Evolutionary conservation across 2,329 filamentous ascomycete species (phyloP).

Genomic region (Parasarocladium wereldwijsianum): DNA sequence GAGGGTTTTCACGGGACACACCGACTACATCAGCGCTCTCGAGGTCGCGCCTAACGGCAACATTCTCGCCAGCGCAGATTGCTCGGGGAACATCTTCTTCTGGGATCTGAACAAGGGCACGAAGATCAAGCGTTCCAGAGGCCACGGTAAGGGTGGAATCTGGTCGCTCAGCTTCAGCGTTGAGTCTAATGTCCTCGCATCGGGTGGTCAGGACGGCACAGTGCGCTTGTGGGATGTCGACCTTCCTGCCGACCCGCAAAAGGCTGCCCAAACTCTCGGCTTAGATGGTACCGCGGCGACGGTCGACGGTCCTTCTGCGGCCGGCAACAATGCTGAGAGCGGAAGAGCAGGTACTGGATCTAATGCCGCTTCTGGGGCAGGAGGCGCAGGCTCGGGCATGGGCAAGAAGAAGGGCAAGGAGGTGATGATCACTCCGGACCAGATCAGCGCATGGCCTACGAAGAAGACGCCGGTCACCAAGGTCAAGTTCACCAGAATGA

Average conservation of each 20-base stretch:
- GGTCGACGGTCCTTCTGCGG: constrained; percentile 23
- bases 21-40: constrained; percentile 70
- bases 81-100: constrained; percentile 76
- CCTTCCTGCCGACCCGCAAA: constrained; percentile 50
- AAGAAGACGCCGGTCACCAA: constrained; percentile 94
- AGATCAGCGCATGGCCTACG: constrained; percentile 87
- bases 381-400: constrained; percentile 10
- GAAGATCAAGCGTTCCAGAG: constrained; percentile 81
- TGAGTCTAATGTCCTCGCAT: constrained; percentile 80
- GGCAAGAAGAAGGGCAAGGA: constrained; percentile 76
- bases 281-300: constrained; percentile 26
- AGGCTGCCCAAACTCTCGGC: constrained; percentile 32
- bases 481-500: constrained; percentile 90
- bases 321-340: constrained; percentile 13
- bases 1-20: constrained; percentile 83
- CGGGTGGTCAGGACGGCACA: constrained; percentile 80
- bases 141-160: constrained; percentile 85
- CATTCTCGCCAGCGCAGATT: constrained; percentile 80
- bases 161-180: constrained; percentile 89
- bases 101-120: constrained; percentile 87
- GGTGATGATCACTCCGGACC: constrained; percentile 77
- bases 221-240: constrained; percentile 90
- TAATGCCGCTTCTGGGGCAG: constrained; percentile 5
- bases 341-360: constrained; percentile 13
- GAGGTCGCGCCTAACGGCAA: constrained; percentile 80